A percentile compares a stretch with the other conserved stretches of the same genome.
phyloP scores from a whole-genome alignment of 2,329 filamentous ascomycete genomes.

The Monosporascus ibericus region DNA sequence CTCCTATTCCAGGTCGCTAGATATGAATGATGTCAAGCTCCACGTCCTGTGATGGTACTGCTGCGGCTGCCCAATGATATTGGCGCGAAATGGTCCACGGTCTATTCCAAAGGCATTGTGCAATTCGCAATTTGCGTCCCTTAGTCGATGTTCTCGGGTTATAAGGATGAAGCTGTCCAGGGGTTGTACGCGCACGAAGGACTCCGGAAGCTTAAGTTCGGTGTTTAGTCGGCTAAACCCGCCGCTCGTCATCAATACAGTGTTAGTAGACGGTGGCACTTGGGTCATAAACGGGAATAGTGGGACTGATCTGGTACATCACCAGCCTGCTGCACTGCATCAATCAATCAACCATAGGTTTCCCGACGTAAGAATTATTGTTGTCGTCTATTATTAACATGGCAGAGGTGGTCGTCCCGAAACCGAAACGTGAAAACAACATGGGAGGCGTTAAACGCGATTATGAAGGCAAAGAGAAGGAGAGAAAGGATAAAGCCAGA shows the following conservation, averaged over 20 bases:
- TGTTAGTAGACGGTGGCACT: neutral
- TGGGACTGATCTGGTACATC: neutral
- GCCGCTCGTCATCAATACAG: too few relatives aligned
- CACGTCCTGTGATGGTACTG: neutral
- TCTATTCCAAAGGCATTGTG: too few relatives aligned
- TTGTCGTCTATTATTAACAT: conserved; percentile 4
- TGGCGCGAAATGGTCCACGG: too few relatives aligned
- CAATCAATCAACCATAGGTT: neutral
- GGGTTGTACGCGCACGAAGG: too few relatives aligned
- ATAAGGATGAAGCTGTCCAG: too few relatives aligned
- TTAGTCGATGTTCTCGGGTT: too few relatives aligned
- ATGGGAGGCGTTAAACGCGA: conserved; percentile 47
- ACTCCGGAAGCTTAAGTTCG: neutral
- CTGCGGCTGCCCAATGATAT: too few relatives aligned
- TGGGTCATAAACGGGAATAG: neutral
- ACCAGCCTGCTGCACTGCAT: neutral
- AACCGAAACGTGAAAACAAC: conserved; percentile 15
- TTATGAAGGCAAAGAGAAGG: conserved; percentile 44
- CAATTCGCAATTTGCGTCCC: too few relatives aligned
- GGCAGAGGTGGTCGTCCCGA: conserved; percentile 20
- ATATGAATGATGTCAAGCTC: neutral
- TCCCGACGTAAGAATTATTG: too few relatives aligned
- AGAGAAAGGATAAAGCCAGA: conserved; percentile 16
- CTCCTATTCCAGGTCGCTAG: neutral
- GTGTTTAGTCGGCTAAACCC: neutral